phyloP scores from a whole-genome alignment of 345 rosid species.

The Acer yangbiense region DNA sequence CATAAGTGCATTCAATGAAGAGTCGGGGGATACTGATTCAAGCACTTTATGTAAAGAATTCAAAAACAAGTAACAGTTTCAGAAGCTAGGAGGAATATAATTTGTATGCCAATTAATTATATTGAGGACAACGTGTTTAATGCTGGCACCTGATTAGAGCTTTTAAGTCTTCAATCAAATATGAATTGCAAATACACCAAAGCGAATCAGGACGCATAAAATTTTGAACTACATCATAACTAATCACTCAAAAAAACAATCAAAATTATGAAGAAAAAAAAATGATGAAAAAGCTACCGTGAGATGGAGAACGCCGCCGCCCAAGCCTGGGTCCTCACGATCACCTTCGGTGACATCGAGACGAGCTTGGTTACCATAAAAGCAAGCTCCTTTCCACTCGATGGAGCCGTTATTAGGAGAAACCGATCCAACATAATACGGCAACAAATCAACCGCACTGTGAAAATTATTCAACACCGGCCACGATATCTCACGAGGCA shows the following conservation, averaged over 20 bases:
- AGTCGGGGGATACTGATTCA: neutral
- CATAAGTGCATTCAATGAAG: neutral
- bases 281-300: constrained; percentile 41
- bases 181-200: neutral
- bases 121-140: neutral
- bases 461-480: constrained; percentile 83
- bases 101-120: too few species aligned
- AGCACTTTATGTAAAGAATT: neutral
- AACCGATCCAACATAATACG: constrained; percentile 80
- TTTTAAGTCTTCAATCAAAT: neutral
- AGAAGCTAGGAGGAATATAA: neutral
- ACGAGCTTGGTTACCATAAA: constrained; percentile 72
- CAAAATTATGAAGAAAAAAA: neutral
- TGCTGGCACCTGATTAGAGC: neutral
- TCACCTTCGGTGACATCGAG: constrained; percentile 67
- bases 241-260: too few species aligned
- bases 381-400: constrained; percentile 94
- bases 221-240: neutral
- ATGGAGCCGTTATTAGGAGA: constrained; percentile 59
- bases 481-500: constrained; percentile 91
- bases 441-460: constrained; percentile 87
- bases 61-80: neutral
- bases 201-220: neutral
- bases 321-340: constrained; percentile 57
- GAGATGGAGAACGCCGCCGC: constrained; percentile 85